Conservation (phyloP, 495 filamentous ascomycete genomes). For the Daldinia loculata region DNA sequence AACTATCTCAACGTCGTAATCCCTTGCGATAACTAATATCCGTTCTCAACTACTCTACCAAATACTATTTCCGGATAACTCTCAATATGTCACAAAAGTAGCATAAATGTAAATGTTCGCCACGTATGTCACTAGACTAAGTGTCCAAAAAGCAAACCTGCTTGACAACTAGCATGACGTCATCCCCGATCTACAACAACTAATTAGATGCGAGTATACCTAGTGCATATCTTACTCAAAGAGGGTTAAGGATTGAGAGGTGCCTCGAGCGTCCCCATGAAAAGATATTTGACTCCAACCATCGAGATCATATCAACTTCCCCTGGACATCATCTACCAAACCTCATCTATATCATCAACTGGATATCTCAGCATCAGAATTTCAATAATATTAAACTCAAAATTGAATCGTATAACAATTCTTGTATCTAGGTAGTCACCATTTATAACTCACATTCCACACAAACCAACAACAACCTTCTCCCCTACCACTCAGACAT, state of each 20-base stretch:
- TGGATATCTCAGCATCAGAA: not conserved
- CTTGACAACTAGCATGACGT: constrained; percentile 40
- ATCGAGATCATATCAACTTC: constrained; percentile 4
- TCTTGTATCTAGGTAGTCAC: not conserved
- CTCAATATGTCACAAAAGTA: not conserved
- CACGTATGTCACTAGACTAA: constrained; percentile 27
- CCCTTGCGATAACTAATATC: not conserved
- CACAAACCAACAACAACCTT: not conserved
- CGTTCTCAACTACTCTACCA: not conserved
- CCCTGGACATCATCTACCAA: not conserved
- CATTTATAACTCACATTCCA: not conserved
- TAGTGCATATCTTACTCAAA: constrained; percentile 22
- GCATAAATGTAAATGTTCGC: constrained; percentile 21
- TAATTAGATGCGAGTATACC: constrained; percentile 32
- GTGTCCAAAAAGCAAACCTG: constrained; percentile 31
- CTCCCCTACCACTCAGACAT: not conserved
- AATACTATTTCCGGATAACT: not conserved
- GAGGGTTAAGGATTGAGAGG: not conserved
- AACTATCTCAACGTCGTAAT: not conserved
- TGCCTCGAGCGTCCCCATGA: not conserved
- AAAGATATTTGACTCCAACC: not conserved
- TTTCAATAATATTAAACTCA: no score
- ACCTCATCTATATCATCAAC: not conserved
- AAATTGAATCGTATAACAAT: no score
- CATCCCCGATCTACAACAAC: constrained; percentile 20